These are phyloP conservation scores for Linnemannia hyalina DNA, from an alignment of 192 early-diverging fungal genomes.

Conservation along the genomic window DNA sequence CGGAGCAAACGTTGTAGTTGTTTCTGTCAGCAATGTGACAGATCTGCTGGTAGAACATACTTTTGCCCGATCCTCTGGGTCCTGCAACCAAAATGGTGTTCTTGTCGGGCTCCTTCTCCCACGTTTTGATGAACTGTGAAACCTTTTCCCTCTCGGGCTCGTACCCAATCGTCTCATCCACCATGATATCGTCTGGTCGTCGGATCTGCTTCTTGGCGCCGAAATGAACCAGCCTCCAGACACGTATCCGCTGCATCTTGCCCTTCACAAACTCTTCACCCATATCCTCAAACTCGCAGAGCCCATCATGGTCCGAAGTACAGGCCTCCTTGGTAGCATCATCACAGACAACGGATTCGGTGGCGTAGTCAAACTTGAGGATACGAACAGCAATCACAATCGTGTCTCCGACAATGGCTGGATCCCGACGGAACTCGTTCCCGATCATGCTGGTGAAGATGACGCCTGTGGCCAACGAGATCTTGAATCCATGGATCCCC, in stretches of 20 bases:
- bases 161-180: slow-evolving; percentile 61
- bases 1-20: slow-evolving; percentile 48
- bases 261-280: slow-evolving; percentile 64
- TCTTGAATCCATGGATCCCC: slow-evolving; percentile 49
- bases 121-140: slow-evolving; percentile 43
- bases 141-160: slow-evolving; percentile 56
- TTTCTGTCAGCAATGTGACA: slow-evolving; percentile 39
- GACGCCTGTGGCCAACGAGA: slow-evolving; percentile 61
- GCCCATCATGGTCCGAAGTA: slow-evolving; percentile 35
- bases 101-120: slow-evolving; percentile 52
- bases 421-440: slow-evolving; percentile 61
- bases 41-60: slow-evolving; percentile 60
- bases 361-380: slow-evolving; percentile 62
- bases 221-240: slow-evolving; percentile 59
- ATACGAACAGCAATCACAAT: slow-evolving; percentile 67
- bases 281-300: slow-evolving; percentile 63
- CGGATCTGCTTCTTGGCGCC: slow-evolving; percentile 43
- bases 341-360: slow-evolving; percentile 60
- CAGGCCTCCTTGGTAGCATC: slow-evolving; percentile 56
- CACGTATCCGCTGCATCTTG: slow-evolving; percentile 53
- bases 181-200: slow-evolving; percentile 29
- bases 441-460: slow-evolving; percentile 62
- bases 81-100: slow-evolving; percentile 59
- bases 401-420: slow-evolving; percentile 63
- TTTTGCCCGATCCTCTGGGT: slow-evolving; percentile 60